Evolutionary conservation across 1,284 basidiomycete genomes (phyloP).

Genomic region (Austroboletus niveus): DNA sequence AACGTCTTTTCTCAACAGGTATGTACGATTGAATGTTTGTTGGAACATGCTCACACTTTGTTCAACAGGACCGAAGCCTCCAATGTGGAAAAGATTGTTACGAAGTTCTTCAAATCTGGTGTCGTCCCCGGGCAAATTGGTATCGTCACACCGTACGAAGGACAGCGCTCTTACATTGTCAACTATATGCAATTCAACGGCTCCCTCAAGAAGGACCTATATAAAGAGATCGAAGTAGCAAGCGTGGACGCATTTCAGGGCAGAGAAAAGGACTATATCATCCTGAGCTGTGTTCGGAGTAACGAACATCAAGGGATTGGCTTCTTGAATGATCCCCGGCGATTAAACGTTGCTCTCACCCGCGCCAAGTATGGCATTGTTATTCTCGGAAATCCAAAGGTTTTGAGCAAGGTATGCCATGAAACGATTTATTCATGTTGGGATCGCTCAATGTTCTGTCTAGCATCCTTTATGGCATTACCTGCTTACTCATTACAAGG

Average conservation of each 20-base stretch:
- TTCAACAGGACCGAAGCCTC: constrained; percentile 87
- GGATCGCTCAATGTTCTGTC: constrained; percentile 15
- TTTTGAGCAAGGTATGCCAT: constrained; percentile 87
- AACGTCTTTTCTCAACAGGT: constrained; percentile 97
- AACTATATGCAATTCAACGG: constrained; percentile 99
- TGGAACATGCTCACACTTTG: constrained; percentile 1
- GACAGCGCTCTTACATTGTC: constrained; percentile 97
- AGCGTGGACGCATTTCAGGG: constrained; percentile 99
- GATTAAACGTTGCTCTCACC: constrained; percentile 96
- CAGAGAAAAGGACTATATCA: constrained; percentile 99
- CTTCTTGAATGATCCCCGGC: constrained; percentile 96
- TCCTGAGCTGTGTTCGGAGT: constrained; percentile 97
- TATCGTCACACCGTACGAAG: constrained; percentile 98
- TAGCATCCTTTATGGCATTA: constrained; percentile 99
- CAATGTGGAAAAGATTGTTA: constrained; percentile 99
- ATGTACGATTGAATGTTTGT: constrained; percentile 5
- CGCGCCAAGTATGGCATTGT: constrained; percentile 98
- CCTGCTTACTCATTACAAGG: constrained; percentile 98
- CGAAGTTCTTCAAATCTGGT: constrained; percentile 99
- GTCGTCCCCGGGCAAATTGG: constrained; percentile 96
- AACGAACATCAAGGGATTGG: constrained; percentile 99
- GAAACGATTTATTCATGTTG: constrained; percentile 2
- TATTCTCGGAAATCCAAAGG: constrained; percentile 97
- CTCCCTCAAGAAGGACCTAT: constrained; percentile 96
- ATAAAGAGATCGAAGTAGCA: constrained; percentile 99